Evolutionary conservation across 1,284 basidiomycete genomes (phyloP), one percentile per base, ranked within the genome.

Genomic region (Pyrrhoderma lamaoense): DNA sequence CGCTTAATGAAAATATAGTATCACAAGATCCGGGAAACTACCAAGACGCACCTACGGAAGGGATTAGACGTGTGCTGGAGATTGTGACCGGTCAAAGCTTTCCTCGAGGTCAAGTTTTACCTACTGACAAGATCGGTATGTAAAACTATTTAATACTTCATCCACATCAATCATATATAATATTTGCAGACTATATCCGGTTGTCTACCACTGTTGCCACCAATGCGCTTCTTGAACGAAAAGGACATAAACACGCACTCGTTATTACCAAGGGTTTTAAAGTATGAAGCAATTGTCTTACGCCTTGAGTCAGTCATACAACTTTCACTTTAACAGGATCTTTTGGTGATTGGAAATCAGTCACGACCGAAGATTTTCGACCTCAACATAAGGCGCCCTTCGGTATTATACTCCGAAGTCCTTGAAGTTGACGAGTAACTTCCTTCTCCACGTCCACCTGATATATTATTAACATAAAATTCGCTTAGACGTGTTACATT

Each of bases 171-270:
- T 48, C 1, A 35, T 50, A 36, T 42, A 45, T 11, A 44, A 16
- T 23, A 16, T 11, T 8, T 11, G 2, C 54, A 93, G 93, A 95
- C 60, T 93, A 91, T 64, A 93, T 96, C 56, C 80, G 93, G 14
- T 73, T 97, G 2, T 93, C 89, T 0, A 98, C 95, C 0, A 99
- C 95, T 0, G 93, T 98, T 2, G 95, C 92, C 0, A 99, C 95
- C 14, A 99, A 98, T 60, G 94, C 95, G 0, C 76, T 99, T 0
- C 76, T 99, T 3, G 95, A 98, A 64, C 82, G 95, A 36, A 94
- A 93, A 64, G 95, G 95, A 0, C 84, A 91, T 61, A 82, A 84
- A 57, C 92, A 96, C 56, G 95, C 93, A 0, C 73, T 99, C 19
- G 69, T 98, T 16, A 96, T 94, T 62, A 97, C 94, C 0, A 83